Base-by-base conservation (phyloP, 257 asterid species). In the Haberlea rhodopensis region DNA sequence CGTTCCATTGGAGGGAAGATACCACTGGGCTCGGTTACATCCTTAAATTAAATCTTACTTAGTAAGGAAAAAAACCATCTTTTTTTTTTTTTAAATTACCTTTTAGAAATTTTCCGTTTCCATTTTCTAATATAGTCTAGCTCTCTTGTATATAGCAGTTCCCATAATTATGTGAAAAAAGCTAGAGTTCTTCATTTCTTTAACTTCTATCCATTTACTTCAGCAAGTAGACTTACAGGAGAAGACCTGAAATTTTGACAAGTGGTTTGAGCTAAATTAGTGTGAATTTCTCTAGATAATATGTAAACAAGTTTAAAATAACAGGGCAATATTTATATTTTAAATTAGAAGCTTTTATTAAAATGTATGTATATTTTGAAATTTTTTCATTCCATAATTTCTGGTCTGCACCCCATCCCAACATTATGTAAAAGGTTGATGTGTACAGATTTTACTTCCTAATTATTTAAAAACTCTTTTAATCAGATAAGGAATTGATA, bases 1-100 rank as follows among this genome's bases (percentile, higher is more conserved):
- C 79, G 81, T 82, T 28, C 94, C 96, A 45, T 54, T 86, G 89
- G 87, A 86, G 63, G 96, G 96, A 21, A 84, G 83, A 73, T 89
- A 89, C 83, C 76, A 86, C 71, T 89, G 96, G 96, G 80, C 84
- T 78, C 87, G 82, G 69, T 76, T 82, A 68, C 82, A 75, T 71
- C 84, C 76, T 65, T 75, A 58, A 79, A 76, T 69, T 43, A 46
- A 51, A 52, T 22, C 32, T 70, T 51, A 66, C 79, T 55, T 20
- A 31, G 69, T 58, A 57, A 40, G 70, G 71, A 71, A 55, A 79
- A 22, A 71, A 70, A 64, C 78, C 75, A 73, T 80, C 82, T 71
- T 66, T 55, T 77, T 57, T 73, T 57, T 75, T 57, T 54, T 66
- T 32, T n/a, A 26, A 21, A 11, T 25, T 4, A 16, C 27, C 32